Evolutionary conservation across 345 rosid genomes (phyloP), one percentile per base, ranked within the genome.

Genomic region (Populus simonii): DNA sequence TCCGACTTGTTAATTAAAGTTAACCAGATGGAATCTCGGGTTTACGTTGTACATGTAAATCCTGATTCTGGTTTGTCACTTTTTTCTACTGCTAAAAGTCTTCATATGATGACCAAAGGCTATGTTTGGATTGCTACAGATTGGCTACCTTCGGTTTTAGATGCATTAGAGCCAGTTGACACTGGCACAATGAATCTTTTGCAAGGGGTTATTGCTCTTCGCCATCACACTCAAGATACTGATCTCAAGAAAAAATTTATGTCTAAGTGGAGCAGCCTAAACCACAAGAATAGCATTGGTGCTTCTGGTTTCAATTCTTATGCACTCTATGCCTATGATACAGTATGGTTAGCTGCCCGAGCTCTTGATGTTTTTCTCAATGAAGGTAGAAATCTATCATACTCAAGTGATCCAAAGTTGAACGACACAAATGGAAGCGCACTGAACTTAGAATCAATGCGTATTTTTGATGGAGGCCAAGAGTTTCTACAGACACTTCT

Each of bases 71-170:
- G 99, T 74, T 79, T 93, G 74, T 71, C 79, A 45, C 59, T 95
- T 45, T 95, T 93, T 82, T 82, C 92, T 27, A 84, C 75, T 5
- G 99, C 99, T 63, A 90, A 88, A 72, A 80, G 80, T 73, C 91
- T 91, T 74, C 89, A 89, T 18, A 95, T 95, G 99, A 90, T 83
- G 88, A 75, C 45, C 72, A 63, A 72, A 53, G 92, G 94, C 69
- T 93, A 93, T 84, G 99, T 95, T 69, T 95, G 99, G 99, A 93
- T 95, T 68, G 86, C 99, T 45, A 92, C 98, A 23, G 98, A 93
- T 85, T 95, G 99, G 97, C 98, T 95, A 80, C 86, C 92, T 74
- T 89, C 97, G 7, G 71, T 86, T 77, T 81, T 95, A 75, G 98
- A 95, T 86, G 88, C 95, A 12, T 74, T 70, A 68, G 88, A 84